Evolutionary conservation across 1,284 basidiomycete species (phyloP), one percentile per base, ranked within the genome.

Genomic region (Ganoderma resinaceum): DNA sequence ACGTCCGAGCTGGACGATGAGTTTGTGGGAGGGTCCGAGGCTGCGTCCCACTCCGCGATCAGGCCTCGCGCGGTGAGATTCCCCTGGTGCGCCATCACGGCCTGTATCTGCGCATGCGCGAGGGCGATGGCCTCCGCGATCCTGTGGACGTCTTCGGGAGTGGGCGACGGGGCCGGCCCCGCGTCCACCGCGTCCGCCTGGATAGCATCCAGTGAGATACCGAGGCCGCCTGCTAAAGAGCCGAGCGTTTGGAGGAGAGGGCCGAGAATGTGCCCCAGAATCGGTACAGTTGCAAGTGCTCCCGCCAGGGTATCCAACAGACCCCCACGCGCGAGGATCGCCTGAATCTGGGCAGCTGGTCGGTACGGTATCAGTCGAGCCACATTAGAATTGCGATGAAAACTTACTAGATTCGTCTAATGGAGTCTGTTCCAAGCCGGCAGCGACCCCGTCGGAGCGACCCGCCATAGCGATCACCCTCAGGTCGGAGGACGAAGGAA

Each of bases 41-140:
- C 61, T 9, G 35, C 52, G n/a, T 63, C 62, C 62, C 62, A 40
- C 35, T 63, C 14, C 16, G n/a, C 49, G n/a, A 40, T 55, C 38
- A 6, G 35, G 49, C 52, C 58, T 3, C 58, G 62, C 40, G 49
- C 52, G 23, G 3, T 18, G 23, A 33, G 43, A 18, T 0, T 35
- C 12, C 37, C 37, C 7, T 26, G 23, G 9, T 16, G 37, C 12
- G 37, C 37, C n/a, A 37, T 5, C 9, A 49, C 11, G 29, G 46
- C 18, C 53, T 35, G 37, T 35, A 66, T 49, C 18, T 58, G n/a
- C 23, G 9, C 4, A 38, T 62, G 65, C 9, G 65, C 65, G 12
- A 52, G 12, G 18, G 37, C 2, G n/a, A 69, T 29, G 29, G 58
- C 61, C 46, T 53, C 12, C 3, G 49, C n/a, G 42, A 69, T 2